These are phyloP conservation scores for Favolaschia claudopus DNA, from an alignment of 768 basidiomycete genomes.

Conservation along the genomic window DNA sequence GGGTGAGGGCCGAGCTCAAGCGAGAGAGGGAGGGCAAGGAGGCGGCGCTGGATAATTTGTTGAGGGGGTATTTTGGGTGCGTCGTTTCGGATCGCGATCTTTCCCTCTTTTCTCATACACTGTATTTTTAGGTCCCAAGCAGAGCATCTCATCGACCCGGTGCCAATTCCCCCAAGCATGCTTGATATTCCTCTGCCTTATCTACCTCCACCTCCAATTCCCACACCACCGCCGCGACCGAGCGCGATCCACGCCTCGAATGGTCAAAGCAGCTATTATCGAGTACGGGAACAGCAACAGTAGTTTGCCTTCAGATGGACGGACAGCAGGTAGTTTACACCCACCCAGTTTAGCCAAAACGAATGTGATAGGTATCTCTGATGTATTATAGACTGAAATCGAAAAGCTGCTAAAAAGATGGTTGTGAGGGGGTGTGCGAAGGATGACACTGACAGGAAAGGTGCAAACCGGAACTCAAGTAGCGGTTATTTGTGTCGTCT, in stretches of 20 bases:
- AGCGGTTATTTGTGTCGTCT: not conserved
- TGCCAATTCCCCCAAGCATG: constrained; percentile 23
- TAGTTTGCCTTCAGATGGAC: too few relatives aligned
- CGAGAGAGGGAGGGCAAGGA: constrained; percentile 69
- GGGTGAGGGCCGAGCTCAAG: constrained; percentile 57
- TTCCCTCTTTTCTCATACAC: not conserved
- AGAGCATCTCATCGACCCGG: constrained; percentile 24
- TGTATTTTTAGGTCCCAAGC: constrained; percentile 16
- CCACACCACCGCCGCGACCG: constrained; percentile 14
- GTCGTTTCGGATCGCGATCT: constrained; percentile 29
- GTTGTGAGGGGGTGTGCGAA: too few relatives aligned
- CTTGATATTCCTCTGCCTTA: too few relatives aligned
- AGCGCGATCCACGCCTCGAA: constrained; percentile 20
- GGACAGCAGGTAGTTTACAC: too few relatives aligned
- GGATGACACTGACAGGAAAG: not conserved
- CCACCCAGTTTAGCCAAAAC: too few relatives aligned
- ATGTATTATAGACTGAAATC: too few relatives aligned
- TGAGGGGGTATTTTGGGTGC: constrained; percentile 61
- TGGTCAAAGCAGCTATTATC: constrained; percentile 20
- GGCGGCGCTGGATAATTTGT: constrained; percentile 59
- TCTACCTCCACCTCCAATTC: too few relatives aligned
- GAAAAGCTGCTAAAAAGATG: too few relatives aligned
- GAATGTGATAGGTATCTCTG: too few relatives aligned
- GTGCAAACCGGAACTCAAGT: not conserved
- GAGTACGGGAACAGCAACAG: constrained; percentile 1